A percentile compares a stretch with the other conserved stretches of the same genome.
These are phyloP conservation scores for Prunus fruticosa DNA, from an alignment of 306 rosid species.

Conservation along the genomic window DNA sequence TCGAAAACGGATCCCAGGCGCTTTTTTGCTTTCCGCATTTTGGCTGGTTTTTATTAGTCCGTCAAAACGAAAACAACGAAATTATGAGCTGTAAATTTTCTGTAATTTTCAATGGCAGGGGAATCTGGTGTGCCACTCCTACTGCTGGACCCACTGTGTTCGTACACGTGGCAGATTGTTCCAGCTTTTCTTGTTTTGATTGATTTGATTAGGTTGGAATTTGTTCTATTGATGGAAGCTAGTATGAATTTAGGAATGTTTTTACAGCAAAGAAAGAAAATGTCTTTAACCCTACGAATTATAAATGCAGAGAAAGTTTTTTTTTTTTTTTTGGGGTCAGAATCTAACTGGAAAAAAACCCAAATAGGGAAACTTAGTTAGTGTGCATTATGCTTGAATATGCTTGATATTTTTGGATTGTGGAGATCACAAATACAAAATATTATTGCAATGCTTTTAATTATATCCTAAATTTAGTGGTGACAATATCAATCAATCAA, in stretches of 20 bases:
- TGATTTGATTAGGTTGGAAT: background rate
- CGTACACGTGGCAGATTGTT: background rate
- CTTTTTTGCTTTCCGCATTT: background rate
- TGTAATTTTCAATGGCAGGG: background rate
- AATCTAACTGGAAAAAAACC: background rate
- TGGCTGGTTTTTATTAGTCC: background rate
- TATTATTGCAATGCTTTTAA: too few relatives aligned
- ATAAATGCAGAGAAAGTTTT: too few relatives aligned
- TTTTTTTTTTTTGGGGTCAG: background rate
- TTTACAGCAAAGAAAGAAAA: background rate
- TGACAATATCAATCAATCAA: too few relatives aligned
- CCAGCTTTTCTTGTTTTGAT: background rate
- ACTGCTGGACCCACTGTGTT: background rate
- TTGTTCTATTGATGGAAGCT: background rate
- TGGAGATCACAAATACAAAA: too few relatives aligned
- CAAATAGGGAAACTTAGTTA: background rate
- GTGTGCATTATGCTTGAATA: too few relatives aligned
- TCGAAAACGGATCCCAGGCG: conserved; percentile 17
- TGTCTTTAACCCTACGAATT: background rate
- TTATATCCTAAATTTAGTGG: too few relatives aligned
- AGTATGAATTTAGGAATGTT: background rate
- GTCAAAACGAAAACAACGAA: background rate
- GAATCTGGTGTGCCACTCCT: background rate
- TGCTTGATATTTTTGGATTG: too few relatives aligned
- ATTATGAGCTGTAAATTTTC: conserved; percentile 5